Evolutionary conservation across 768 basidiomycete species (phyloP).

Genomic region (Zangia roseola): DNA sequence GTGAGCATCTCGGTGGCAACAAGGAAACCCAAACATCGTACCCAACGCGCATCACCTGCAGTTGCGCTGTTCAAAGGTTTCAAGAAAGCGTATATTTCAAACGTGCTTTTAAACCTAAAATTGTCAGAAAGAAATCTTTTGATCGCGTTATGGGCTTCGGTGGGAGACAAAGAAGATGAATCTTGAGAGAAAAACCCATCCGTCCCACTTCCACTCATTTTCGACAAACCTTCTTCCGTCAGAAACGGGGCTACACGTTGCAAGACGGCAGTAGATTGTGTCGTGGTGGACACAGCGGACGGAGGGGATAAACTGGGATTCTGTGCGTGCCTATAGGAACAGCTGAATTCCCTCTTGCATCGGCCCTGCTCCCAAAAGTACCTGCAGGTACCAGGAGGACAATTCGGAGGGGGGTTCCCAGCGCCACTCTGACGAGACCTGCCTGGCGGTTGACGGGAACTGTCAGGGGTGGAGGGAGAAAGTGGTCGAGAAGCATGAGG

Average conservation of each 20-base stretch:
- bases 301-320: conserved; percentile 6
- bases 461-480: conserved; percentile 7
- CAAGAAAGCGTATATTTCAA: conserved; percentile 48
- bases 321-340: conserved; percentile 40
- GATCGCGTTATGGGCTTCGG: conserved; percentile 46
- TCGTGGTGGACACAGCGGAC: conserved; percentile 2
- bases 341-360: conserved; percentile 47
- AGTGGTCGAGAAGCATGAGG: neutral
- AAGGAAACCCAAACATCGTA: conserved; percentile 20
- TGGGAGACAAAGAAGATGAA: conserved; percentile 38
- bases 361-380: conserved; percentile 47
- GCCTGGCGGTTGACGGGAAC: conserved; percentile 1
- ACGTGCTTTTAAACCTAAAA: conserved; percentile 41
- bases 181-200: conserved; percentile 42
- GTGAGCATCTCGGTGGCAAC: neutral
- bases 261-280: conserved; percentile 17
- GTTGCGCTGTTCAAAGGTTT: conserved; percentile 37
- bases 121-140: conserved; percentile 42
- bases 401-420: conserved; percentile 11
- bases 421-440: conserved; percentile 1
- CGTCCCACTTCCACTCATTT: conserved; percentile 40
- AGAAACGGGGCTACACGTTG: conserved; percentile 42
- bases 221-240: conserved; percentile 45
- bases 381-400: conserved; percentile 41
- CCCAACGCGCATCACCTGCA: conserved; percentile 41